Evolutionary conservation across 495 filamentous ascomycete species (phyloP).

Genomic region (Diplogelasinospora grovesii): DNA sequence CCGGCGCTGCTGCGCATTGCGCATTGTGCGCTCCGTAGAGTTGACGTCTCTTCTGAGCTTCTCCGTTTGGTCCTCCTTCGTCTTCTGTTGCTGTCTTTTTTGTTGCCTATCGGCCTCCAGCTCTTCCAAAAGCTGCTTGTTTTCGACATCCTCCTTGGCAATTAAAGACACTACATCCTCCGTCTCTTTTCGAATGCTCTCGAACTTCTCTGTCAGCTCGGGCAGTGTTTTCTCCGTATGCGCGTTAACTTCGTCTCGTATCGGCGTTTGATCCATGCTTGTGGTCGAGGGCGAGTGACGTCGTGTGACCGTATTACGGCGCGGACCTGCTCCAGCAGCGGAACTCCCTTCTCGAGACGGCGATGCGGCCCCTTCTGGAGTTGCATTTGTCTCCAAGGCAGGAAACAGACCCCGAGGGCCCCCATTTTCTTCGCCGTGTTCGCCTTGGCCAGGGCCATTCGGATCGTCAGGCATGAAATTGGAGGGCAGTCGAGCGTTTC

Average conservation of each 20-base stretch:
- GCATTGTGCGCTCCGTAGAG: constrained; percentile 71
- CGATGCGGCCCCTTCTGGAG: constrained; percentile 43
- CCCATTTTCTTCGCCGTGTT: constrained; percentile 33
- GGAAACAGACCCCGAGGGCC: constrained; percentile 33
- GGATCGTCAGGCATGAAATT: constrained; percentile 46
- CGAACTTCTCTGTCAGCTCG: constrained; percentile 62
- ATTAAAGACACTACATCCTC: constrained; percentile 50
- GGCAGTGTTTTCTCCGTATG: constrained; percentile 40
- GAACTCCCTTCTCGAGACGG: constrained; percentile 58
- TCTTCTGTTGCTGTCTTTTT: constrained; percentile 65
- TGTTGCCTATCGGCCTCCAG: constrained; percentile 63
- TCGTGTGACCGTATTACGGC: constrained; percentile 62
- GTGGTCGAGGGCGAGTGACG: constrained; percentile 69
- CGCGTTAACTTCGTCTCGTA: constrained; percentile 36
- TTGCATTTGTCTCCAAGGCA: constrained; percentile 48
- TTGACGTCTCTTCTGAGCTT: constrained; percentile 76
- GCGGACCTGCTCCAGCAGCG: constrained; percentile 46
- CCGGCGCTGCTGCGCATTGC: constrained; percentile 73
- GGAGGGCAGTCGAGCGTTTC: constrained; percentile 44
- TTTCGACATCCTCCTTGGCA: constrained; percentile 61
- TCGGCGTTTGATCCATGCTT: constrained; percentile 47
- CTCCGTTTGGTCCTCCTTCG: constrained; percentile 79
- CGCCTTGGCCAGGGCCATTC: constrained; percentile 30
- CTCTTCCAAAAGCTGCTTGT: constrained; percentile 64
- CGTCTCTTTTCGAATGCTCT: constrained; percentile 63